Evolutionary conservation across 163 green algal species (phyloP).

Genomic region (Coccomyxa subellipsoidea): DNA sequence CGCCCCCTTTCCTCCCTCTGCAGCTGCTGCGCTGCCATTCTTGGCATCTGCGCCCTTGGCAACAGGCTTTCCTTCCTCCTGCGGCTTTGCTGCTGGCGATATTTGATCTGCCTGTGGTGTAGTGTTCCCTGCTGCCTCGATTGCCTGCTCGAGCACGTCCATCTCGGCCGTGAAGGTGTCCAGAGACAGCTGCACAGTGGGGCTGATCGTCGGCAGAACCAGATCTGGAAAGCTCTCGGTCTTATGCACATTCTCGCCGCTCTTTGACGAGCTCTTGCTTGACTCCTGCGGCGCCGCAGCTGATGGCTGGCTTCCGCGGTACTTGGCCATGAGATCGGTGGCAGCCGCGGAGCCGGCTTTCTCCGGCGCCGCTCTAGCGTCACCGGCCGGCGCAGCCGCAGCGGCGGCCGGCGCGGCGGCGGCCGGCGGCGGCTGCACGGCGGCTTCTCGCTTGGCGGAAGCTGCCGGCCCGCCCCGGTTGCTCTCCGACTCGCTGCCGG

Average conservation of each 20-base stretch:
- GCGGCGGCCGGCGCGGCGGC: no score
- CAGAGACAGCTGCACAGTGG: not conserved
- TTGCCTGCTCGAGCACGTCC: not conserved
- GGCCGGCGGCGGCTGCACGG: not conserved
- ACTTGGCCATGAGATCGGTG: not conserved
- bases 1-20: no score
- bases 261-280: no score
- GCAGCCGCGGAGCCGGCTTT: not conserved
- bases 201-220: not conserved
- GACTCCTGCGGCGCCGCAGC: not conserved
- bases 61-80: not conserved
- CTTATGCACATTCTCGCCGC: not conserved
- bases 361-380: not conserved
- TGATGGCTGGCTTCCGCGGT: not conserved
- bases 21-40: no score
- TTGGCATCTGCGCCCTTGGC: no score
- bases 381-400: not conserved
- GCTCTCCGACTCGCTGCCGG: not conserved
- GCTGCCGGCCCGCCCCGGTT: not conserved
- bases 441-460: not conserved
- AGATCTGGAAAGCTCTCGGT: not conserved
- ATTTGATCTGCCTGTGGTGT: not conserved
- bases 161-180: constrained; percentile 3
- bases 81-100: not conserved
- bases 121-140: not conserved